Percentiles rank a stretch among this genome's conserved stretches.
Conservation (phyloP, 257 asterid species). For the Euphrasia confusa region DNA sequence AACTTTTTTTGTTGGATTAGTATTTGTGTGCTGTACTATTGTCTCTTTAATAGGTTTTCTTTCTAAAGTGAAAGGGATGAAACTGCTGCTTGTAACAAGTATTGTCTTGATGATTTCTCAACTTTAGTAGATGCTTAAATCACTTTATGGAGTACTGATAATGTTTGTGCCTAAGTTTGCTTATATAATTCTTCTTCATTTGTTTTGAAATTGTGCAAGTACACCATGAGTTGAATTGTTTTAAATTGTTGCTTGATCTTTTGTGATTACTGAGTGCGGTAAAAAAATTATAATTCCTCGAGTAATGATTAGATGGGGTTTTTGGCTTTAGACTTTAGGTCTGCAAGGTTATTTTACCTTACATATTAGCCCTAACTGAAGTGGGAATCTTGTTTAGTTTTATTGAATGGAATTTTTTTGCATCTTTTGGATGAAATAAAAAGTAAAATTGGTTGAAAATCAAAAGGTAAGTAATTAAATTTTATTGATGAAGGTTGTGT, state of each 20-base stretch:
- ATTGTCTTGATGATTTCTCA: conserved; percentile 8
- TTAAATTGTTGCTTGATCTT: neutral
- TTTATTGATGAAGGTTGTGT: too few species aligned
- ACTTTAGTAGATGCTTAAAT: neutral
- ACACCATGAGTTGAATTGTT: neutral
- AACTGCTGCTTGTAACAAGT: conserved; percentile 27
- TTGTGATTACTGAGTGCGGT: too few species aligned
- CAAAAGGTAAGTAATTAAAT: too few species aligned
- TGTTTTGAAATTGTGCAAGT: neutral
- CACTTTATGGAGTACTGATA: neutral
- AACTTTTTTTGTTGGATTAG: conserved; percentile 23
- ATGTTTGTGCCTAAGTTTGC: conserved; percentile 19
- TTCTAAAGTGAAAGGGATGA: neutral
- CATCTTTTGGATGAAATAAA: too few species aligned
- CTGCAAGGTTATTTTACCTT: too few species aligned
- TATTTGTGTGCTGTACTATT: conserved; percentile 29
- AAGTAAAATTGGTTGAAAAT: too few species aligned
- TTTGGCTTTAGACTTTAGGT: too few species aligned
- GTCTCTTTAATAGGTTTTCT: conserved; percentile 25
- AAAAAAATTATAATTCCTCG: too few species aligned
- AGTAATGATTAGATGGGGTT: too few species aligned
- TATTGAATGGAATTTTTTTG: too few species aligned
- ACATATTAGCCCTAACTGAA: too few species aligned
- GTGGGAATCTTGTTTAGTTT: too few species aligned
- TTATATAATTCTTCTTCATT: conserved; percentile 24